A percentile compares a stretch with the other conserved stretches of the same genome.
These are phyloP conservation scores for Boletus speciosus DNA, from an alignment of 768 basidiomycete species.

Conservation along the genomic window DNA sequence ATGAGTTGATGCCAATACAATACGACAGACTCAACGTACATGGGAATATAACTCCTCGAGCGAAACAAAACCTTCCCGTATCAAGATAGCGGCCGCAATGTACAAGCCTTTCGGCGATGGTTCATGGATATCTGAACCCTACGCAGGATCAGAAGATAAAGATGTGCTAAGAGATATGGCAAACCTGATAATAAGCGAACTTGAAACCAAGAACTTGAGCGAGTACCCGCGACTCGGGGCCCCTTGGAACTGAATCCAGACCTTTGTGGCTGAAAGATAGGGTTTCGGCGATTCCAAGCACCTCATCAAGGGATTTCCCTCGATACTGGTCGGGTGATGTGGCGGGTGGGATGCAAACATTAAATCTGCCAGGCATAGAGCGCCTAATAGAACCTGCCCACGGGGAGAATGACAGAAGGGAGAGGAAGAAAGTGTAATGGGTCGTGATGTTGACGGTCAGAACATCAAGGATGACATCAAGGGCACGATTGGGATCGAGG, in stretches of 20 bases:
- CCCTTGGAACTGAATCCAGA: conserved; percentile 14
- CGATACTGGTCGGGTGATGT: conserved; percentile 41
- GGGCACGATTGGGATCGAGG: conserved; percentile 88
- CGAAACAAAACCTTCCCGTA: conserved; percentile 85
- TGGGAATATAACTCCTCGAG: conserved; percentile 92
- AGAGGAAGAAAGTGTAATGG: conserved; percentile 87
- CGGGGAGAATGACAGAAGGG: conserved; percentile 80
- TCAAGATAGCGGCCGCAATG: conserved; percentile 79
- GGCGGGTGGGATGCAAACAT: conserved; percentile 37
- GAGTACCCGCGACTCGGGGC: conserved; percentile 54
- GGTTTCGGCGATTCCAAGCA: conserved; percentile 53
- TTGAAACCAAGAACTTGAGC: conserved; percentile 99
- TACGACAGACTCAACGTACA: conserved; percentile 43
- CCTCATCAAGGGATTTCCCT: conserved; percentile 65
- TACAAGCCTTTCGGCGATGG: conserved; percentile 68
- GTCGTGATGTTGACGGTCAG: conserved; percentile 77
- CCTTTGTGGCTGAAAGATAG: conserved; percentile 4
- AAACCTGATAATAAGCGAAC: conserved; percentile 84
- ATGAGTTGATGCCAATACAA: conserved; percentile 5
- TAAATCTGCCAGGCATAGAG: conserved; percentile 22
- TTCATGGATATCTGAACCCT: conserved; percentile 61
- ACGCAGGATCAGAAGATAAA: conserved; percentile 13
- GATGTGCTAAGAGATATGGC: conserved; percentile 15
- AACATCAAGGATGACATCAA: conserved; percentile 92
- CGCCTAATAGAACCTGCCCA: conserved; percentile 64